Evolutionary conservation across 2,329 filamentous ascomycete species (phyloP).

Genomic region (Colletotrichum sp.): DNA sequence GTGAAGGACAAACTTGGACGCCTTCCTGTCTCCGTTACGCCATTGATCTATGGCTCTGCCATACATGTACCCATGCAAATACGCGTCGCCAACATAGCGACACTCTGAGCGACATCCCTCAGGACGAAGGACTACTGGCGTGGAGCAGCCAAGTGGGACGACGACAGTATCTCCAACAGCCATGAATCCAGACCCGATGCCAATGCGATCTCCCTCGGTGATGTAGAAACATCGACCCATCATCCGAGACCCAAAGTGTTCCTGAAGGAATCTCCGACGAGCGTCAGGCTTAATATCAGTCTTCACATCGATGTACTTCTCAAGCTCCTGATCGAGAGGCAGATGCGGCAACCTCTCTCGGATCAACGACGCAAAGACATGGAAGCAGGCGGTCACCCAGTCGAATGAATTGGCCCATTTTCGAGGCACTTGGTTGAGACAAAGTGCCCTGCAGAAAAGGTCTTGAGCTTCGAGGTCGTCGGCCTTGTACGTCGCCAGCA

Average conservation of each 20-base stretch:
- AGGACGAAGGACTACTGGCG: constrained; percentile 34
- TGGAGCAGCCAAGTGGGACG: constrained; percentile 38
- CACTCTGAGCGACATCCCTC: constrained; percentile 29
- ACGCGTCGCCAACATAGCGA: constrained; percentile 37
- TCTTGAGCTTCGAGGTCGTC: constrained; percentile 22
- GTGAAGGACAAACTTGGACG: constrained; percentile 30
- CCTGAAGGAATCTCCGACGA: constrained; percentile 21
- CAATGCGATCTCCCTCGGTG: constrained; percentile 27
- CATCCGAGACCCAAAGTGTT: constrained; percentile 23
- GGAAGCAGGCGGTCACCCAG: constrained; percentile 27
- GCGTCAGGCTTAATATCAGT: neutral
- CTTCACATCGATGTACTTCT: neutral
- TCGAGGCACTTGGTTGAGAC: constrained; percentile 26
- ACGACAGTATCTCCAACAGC: constrained; percentile 31
- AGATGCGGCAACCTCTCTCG: constrained; percentile 23
- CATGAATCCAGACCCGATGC: constrained; percentile 37
- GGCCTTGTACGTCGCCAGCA: constrained; percentile 21
- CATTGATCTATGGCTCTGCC: constrained; percentile 31
- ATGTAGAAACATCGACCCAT: constrained; percentile 29
- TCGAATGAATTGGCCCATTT: constrained; percentile 10
- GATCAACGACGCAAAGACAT: constrained; percentile 24
- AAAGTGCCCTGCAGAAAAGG: constrained; percentile 33
- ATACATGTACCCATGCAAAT: constrained; percentile 39
- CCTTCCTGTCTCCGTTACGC: constrained; percentile 48
- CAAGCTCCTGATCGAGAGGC: constrained; percentile 17